Evolutionary conservation across 2,329 filamentous ascomycete species (phyloP), one percentile per base, ranked within the genome.

Genomic region (Diaporthe sp.): DNA sequence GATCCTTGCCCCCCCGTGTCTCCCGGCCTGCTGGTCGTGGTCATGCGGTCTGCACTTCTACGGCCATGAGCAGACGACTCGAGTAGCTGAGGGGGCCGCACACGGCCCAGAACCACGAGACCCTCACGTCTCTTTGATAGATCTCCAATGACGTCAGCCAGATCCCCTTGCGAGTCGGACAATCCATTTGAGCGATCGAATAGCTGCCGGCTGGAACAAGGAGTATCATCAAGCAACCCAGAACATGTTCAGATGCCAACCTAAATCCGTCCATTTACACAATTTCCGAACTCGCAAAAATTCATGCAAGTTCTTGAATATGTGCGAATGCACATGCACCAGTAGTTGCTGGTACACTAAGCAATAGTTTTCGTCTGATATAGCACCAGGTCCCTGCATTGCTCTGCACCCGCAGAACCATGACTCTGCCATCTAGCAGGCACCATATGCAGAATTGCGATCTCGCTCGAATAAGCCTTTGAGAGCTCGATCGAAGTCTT

Each of bases 121-220:
- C 44, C 62, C 62, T 68, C 62, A 51, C 46, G 17, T 25, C 62
- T 17, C 42, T 37, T 31, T 12, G 37, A 25, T 17, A 39, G 15
- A 72, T 51, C 34, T 19, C 58, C 44, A 53, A 51, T 72, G 71
- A 72, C 71, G 71, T 72, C 71, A 61, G 28, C 39, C 46, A 53
- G 22, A n/a, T 4, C 3, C 6, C 34, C 46, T 5, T 44, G 46
- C 65, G 46, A 53, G 12, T 51, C 65, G 65, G 65, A 39, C 65
- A 53, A 17, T 53, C 22, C 61, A 10, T 37, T 53, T 25, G 31
- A 15, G 31, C 44, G 19, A 25, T 25, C 1, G 25, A 39, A 28
- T 28, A 6, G 42, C 42, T n/a, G 13, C 31, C n/a, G 37, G 37
- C n/a, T 19, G 28, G 22, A 31, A 15, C 12, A 37, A n/a, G 62